A percentile compares a stretch with the other conserved stretches of the same genome.
phyloP scores from a whole-genome alignment of 345 rosid genomes.

The Passiflora organensis region DNA sequence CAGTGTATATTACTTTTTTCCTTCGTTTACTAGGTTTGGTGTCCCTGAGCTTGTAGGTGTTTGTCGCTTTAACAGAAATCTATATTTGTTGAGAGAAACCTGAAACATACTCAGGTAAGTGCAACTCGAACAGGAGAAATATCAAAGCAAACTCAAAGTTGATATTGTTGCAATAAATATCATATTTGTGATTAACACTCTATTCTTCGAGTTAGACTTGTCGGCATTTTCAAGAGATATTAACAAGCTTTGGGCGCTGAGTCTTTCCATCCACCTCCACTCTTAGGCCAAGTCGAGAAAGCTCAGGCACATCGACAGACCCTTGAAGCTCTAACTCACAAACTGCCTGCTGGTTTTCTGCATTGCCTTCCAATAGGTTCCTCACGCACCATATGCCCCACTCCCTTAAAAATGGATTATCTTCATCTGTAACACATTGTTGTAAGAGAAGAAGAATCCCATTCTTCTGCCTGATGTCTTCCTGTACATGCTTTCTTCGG shows the following conservation, averaged over 20 bases:
- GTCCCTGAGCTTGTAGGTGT: no score
- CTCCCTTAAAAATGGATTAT: slow-evolving; percentile 70
- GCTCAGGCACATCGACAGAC: slow-evolving; percentile 60
- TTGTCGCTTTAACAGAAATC: no score
- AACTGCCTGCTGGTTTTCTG: slow-evolving; percentile 52
- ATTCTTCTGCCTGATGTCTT: slow-evolving; percentile 56
- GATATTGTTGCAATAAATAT: no score
- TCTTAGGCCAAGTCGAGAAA: slow-evolving; percentile 56
- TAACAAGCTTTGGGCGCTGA: slow-evolving; percentile 65
- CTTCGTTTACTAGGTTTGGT: no score
- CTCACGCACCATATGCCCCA: slow-evolving; percentile 80
- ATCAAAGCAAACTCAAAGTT: no score
- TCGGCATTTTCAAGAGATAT: slow-evolving; percentile 10
- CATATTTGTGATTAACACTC: background rate
- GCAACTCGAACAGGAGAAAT: no score
- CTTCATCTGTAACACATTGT: slow-evolving; percentile 69
- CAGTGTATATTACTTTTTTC: background rate
- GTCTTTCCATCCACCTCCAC: slow-evolving; percentile 62
- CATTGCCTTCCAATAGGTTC: slow-evolving; percentile 68
- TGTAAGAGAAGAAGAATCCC: slow-evolving; percentile 59
- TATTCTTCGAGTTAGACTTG: background rate
- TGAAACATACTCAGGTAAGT: no score
- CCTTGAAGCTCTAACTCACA: slow-evolving; percentile 74
- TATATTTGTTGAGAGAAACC: no score
- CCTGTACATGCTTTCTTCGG: slow-evolving; percentile 58